Base-by-base conservation (phyloP, 2,329 filamentous ascomycete genomes). In the Grosmannia clavigera region DNA sequence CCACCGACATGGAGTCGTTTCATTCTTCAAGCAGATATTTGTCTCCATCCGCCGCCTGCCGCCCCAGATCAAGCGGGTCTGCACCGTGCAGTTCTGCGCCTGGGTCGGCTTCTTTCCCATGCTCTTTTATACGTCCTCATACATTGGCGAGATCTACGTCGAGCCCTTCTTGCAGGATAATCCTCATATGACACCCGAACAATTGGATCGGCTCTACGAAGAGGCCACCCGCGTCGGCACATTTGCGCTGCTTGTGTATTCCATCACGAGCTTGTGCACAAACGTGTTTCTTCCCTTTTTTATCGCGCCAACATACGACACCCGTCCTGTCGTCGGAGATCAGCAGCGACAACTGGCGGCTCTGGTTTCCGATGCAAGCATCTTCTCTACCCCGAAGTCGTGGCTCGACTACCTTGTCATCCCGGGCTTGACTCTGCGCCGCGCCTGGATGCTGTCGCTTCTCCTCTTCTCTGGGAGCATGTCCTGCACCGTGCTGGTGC, bases 101-200 rank as follows among this genome's bases (percentile, higher is more conserved):
- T 97, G 92, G 92, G 85, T 96, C 60, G 92, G 90, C 58, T 96
- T 92, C 83, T 97, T 96, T 68, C 92, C 92, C 1, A 91, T 96
- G 71, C 79, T 97, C 3, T 96, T 95, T 74, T 97, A 97, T 75
- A 90, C 90, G 5, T 95, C 91, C 1, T 95, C 90, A 22, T 97
- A 94, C 71, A 87, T 96, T 66, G 92, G 89, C 63, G 90, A 96
- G 69, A 88, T 97, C 60, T 96, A 96, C 67, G 88, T 90, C 22
- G 87, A 96, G 69, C 90, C 90, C 0, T 88, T 81, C 66, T 85
- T 96, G 58, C 79, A 84, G 65, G 76, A 81, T 58, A 88, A 96
- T 65, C 91, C 90, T 0, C 75, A 92, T 70, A 86, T 96, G 78
- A 81, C 85, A 0, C 81, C 86, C 0, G 78, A 81, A 19, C 85